phyloP scores from a whole-genome alignment of 2,329 filamentous ascomycete species.

The Ophiostoma angusticollis region DNA sequence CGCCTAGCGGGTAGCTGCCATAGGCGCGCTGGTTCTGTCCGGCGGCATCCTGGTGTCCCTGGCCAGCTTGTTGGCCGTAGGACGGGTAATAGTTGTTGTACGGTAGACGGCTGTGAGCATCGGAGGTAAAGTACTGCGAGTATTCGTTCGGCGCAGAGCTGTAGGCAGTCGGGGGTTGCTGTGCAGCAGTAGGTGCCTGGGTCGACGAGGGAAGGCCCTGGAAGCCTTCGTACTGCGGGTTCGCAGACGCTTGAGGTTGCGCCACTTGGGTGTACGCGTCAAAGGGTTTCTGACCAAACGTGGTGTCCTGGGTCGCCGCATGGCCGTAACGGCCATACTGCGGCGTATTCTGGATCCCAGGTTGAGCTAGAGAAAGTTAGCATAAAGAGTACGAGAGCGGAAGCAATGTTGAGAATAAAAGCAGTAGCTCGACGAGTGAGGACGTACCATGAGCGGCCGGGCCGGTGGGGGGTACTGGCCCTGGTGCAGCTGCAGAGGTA shows the following conservation, averaged over 20 bases:
- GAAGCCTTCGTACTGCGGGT: conserved; percentile 50
- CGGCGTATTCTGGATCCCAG: conserved; percentile 29
- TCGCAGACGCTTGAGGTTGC: conserved; percentile 35
- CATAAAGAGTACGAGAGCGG: conserved; percentile 18
- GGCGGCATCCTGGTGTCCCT: conserved; percentile 58
- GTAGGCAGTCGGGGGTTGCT: conserved; percentile 51
- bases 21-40: conserved; percentile 65
- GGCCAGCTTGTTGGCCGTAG: conserved; percentile 40
- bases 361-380: conserved; percentile 14
- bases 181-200: conserved; percentile 41
- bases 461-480: conserved; percentile 17
- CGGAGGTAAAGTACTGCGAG: conserved; percentile 65
- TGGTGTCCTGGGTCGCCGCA: conserved; percentile 44
- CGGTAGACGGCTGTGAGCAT: conserved; percentile 55
- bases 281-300: conserved; percentile 65
- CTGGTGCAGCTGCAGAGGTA: conserved; percentile 23
- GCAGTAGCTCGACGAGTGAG: no score
- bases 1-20: conserved; percentile 59
- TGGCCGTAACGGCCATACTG: conserved; percentile 62
- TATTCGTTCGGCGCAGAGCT: conserved; percentile 69
- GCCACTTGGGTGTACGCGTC: conserved; percentile 76
- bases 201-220: conserved; percentile 17
- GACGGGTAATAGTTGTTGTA: conserved; percentile 67
- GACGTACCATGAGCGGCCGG: conserved; percentile 25
- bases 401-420: conserved; percentile 14